A percentile compares a stretch with the other conserved stretches of the same genome.
These are phyloP conservation scores for Globisporangium cylindrosporum DNA, from an alignment of 352 stramenopile genomes.

Conservation along the genomic window DNA sequence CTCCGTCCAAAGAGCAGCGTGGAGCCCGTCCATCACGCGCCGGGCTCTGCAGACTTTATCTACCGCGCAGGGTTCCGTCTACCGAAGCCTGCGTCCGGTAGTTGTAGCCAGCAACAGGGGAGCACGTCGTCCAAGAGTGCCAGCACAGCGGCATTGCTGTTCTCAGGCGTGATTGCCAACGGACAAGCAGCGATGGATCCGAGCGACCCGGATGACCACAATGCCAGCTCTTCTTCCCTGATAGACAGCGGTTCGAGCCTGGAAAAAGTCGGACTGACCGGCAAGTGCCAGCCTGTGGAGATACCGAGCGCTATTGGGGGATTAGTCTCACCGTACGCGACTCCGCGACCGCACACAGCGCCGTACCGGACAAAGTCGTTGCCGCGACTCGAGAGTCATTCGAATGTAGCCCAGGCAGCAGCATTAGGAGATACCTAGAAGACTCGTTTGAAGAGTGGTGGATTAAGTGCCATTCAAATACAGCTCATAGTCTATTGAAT, in stretches of 20 bases:
- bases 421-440: not conserved
- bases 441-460: not conserved
- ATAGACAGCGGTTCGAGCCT: conserved; percentile 34
- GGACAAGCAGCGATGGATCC: not conserved
- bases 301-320: conserved; percentile 13
- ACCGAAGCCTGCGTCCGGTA: conserved; percentile 22
- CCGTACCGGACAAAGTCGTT: conserved; percentile 52
- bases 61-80: conserved; percentile 64
- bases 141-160: conserved; percentile 21
- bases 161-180: conserved; percentile 11
- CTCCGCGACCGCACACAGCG: conserved; percentile 41
- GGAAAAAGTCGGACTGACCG: conserved; percentile 41
- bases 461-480: not conserved
- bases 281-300: conserved; percentile 29
- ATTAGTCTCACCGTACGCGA: not conserved
- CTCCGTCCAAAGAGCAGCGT: conserved; percentile 30
- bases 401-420: not conserved
- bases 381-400: conserved; percentile 28
- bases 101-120: conserved; percentile 3
- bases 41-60: conserved; percentile 46
- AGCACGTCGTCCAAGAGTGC: conserved; percentile 7
- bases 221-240: not conserved
- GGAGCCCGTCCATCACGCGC: conserved; percentile 36
- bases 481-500: not conserved
- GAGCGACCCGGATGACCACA: not conserved